phyloP scores from a whole-genome alignment of 495 filamentous ascomycete genomes.

The Neurospora discreta region DNA sequence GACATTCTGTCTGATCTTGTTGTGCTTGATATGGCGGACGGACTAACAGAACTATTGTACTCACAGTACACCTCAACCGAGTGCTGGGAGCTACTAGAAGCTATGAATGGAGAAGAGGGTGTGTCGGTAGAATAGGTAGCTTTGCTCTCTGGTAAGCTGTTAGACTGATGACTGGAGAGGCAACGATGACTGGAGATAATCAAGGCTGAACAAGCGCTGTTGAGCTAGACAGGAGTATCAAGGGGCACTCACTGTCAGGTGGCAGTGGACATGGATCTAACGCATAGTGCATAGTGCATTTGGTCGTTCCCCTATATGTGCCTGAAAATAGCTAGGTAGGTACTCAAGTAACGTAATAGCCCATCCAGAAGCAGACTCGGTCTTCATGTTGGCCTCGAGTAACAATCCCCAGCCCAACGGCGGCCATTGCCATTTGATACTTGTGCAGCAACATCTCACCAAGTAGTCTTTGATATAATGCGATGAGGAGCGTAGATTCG shows the following conservation, averaged over 20 bases:
- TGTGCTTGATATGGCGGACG: neutral
- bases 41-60: neutral
- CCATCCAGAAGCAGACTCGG: neutral
- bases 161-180: neutral
- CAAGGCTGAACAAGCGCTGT: neutral
- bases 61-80: neutral
- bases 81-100: neutral
- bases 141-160: neutral
- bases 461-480: neutral
- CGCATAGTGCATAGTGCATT: neutral
- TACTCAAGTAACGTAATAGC: neutral
- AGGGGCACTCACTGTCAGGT: neutral
- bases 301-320: neutral
- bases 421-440: neutral
- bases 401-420: neutral
- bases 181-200: neutral
- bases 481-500: neutral
- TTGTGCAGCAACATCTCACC: no score
- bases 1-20: neutral
- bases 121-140: neutral
- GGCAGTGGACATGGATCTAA: neutral
- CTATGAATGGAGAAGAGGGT: neutral
- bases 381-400: neutral
- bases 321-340: neutral
- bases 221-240: neutral